Evolutionary conservation across 1,139 yeast genomes (phyloP).

Genomic region (Suhomyces kunorum): DNA sequence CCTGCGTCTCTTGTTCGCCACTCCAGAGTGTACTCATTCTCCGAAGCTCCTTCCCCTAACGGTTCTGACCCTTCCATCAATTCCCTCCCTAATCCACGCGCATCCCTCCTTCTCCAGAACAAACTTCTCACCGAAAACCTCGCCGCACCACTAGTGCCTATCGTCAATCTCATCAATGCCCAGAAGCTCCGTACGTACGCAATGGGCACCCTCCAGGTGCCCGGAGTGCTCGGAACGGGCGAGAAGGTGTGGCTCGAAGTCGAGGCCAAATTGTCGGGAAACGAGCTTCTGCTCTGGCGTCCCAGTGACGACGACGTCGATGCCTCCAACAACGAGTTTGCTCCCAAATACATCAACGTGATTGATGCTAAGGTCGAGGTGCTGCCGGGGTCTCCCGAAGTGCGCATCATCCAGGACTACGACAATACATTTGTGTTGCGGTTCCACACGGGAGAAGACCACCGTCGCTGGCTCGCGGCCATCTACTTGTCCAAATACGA

Average conservation of each 20-base stretch:
- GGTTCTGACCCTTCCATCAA: slow-evolving; percentile 12
- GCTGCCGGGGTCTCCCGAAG: slow-evolving; percentile 19
- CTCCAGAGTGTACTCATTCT: slow-evolving; percentile 33
- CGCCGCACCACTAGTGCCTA: slow-evolving; percentile 43
- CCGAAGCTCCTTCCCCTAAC: slow-evolving; percentile 14
- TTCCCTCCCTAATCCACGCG: slow-evolving; percentile 5
- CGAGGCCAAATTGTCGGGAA: slow-evolving; percentile 52
- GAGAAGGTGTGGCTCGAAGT: slow-evolving; percentile 38
- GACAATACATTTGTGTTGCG: slow-evolving; percentile 34
- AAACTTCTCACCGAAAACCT: slow-evolving; percentile 29
- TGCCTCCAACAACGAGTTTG: slow-evolving; percentile 34
- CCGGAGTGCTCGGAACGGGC: slow-evolving; percentile 19
- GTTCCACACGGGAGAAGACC: slow-evolving; percentile 34
- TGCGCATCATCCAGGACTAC: slow-evolving; percentile 43
- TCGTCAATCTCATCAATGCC: slow-evolving; percentile 44
- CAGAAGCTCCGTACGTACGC: slow-evolving; percentile 44
- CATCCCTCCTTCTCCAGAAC: slow-evolving; percentile 20
- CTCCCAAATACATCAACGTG: slow-evolving; percentile 51
- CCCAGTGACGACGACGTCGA: slow-evolving; percentile 30
- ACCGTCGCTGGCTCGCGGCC: slow-evolving; percentile 48
- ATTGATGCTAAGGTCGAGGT: slow-evolving; percentile 45
- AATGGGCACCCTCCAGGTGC: slow-evolving; percentile 33
- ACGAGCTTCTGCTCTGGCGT: slow-evolving; percentile 53
- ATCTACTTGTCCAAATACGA: slow-evolving; percentile 52
- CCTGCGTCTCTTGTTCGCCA: slow-evolving; percentile 45